Percentiles rank a stretch among this genome's conserved stretches.
phyloP scores from a whole-genome alignment of 2,329 filamentous ascomycete species.

The Colletotrichum sp. region DNA sequence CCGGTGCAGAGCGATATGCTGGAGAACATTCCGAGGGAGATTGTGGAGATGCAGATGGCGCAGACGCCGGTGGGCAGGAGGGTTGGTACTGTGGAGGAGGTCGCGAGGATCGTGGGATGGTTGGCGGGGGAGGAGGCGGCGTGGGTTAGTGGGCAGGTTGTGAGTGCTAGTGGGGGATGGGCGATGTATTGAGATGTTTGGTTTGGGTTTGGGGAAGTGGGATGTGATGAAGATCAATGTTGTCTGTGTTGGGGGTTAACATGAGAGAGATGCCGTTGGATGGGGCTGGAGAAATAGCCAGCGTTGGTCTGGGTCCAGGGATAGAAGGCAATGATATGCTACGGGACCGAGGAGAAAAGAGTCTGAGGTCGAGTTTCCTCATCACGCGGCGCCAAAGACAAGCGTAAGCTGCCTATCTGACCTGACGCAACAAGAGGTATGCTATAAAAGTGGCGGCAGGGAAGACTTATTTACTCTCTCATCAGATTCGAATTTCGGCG shows the following conservation, averaged over 20 bases:
- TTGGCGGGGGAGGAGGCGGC: slow-evolving; percentile 52
- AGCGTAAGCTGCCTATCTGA: too few species aligned
- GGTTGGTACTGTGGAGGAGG: too few species aligned
- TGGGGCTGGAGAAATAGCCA: rapidly evolving
- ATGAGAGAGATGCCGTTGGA: background rate
- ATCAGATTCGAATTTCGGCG: too few species aligned
- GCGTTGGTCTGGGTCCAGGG: background rate
- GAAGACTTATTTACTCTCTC: too few species aligned
- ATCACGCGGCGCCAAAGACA: too few species aligned
- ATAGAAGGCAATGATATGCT: too few species aligned
- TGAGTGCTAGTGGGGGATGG: slow-evolving; percentile 57
- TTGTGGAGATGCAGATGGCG: slow-evolving; percentile 53
- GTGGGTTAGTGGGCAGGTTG: slow-evolving; percentile 60
- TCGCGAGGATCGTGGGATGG: slow-evolving; percentile 61
- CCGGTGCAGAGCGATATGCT: slow-evolving; percentile 65
- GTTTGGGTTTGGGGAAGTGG: too few species aligned
- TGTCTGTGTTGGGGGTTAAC: background rate
- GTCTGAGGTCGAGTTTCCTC: too few species aligned
- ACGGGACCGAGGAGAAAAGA: too few species aligned
- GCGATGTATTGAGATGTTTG: slow-evolving; percentile 24
- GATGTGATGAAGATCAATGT: background rate
- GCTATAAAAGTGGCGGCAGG: too few species aligned
- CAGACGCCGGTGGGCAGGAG: slow-evolving; percentile 59
- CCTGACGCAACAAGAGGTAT: too few species aligned
- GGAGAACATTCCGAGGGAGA: slow-evolving; percentile 51